Percentiles rank a stretch among this genome's conserved stretches.
phyloP scores from a whole-genome alignment of 768 basidiomycete genomes.

The Trametes meyenii region DNA sequence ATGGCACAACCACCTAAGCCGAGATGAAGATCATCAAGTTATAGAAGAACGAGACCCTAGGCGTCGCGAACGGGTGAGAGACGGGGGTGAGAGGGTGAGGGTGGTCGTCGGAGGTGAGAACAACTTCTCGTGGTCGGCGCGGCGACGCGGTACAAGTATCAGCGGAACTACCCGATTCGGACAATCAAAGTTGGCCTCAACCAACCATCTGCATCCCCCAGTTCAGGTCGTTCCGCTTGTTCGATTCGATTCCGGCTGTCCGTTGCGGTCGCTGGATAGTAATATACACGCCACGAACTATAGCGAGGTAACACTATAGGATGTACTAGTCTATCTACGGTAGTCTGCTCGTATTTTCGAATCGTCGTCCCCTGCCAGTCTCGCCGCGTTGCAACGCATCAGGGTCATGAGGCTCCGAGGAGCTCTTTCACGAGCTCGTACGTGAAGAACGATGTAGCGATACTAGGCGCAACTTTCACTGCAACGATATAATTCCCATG shows the following conservation, averaged over 20 bases:
- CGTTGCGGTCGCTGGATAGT: constrained; percentile 9
- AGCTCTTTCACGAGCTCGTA: constrained; percentile 70
- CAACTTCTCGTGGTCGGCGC: constrained; percentile 14
- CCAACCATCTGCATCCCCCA: background rate
- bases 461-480: constrained; percentile 93
- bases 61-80: constrained; percentile 9
- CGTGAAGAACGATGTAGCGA: constrained; percentile 84
- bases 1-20: constrained; percentile 16
- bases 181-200: constrained; percentile 12
- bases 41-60: constrained; percentile 6
- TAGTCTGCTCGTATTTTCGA: constrained; percentile 6
- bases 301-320: constrained; percentile 3
- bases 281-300: constrained; percentile 6
- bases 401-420: constrained; percentile 41
- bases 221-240: background rate
- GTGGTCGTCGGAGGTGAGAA: constrained; percentile 13
- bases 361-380: background rate
- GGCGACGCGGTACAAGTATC: constrained; percentile 14
- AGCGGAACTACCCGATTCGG: constrained; percentile 18
- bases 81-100: constrained; percentile 1
- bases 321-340: constrained; percentile 23
- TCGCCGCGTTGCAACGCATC: background rate
- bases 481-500: constrained; percentile 16
- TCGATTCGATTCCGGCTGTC: background rate
- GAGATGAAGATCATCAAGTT: constrained; percentile 18